These are phyloP conservation scores for Penicillium psychrosexuale DNA, from an alignment of 2,329 filamentous ascomycete species.

Conservation along the genomic window DNA sequence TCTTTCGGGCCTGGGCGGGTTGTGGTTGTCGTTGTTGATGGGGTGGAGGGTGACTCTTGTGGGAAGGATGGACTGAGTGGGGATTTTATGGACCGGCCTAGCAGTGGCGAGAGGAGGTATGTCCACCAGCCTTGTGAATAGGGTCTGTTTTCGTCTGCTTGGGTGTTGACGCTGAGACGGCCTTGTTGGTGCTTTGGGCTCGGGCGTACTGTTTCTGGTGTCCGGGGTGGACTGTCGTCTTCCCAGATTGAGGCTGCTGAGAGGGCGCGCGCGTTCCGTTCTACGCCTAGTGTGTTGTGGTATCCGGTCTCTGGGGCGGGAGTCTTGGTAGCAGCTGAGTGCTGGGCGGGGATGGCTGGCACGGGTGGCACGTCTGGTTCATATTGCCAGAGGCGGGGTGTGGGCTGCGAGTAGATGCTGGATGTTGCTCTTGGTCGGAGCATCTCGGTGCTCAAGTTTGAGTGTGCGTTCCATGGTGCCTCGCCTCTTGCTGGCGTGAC, in stretches of 20 bases:
- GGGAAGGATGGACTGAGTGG: slow-evolving; percentile 26
- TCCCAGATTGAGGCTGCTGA: slow-evolving; percentile 41
- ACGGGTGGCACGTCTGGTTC: slow-evolving; percentile 39
- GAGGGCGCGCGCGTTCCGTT: slow-evolving; percentile 20
- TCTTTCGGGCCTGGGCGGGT: slow-evolving; percentile 17
- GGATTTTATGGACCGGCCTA: slow-evolving; percentile 30
- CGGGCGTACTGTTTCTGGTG: slow-evolving; percentile 7
- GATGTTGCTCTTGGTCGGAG: slow-evolving; percentile 36
- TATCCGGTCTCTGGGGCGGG: slow-evolving; percentile 5
- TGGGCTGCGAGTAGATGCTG: slow-evolving; percentile 46
- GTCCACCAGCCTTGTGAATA: slow-evolving; percentile 52
- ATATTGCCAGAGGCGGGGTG: slow-evolving; percentile 27
- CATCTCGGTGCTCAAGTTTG: slow-evolving; percentile 23
- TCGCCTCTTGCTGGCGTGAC: slow-evolving; percentile 46
- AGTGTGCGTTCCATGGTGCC: slow-evolving; percentile 31
- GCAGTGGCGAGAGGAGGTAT: slow-evolving; percentile 45
- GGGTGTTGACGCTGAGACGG: slow-evolving; percentile 35
- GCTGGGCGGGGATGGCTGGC: slow-evolving; percentile 39
- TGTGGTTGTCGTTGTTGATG: not conserved
- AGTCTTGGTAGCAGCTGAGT: slow-evolving; percentile 20
- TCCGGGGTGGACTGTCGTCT: slow-evolving; percentile 25
- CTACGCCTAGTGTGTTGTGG: slow-evolving; percentile 1
- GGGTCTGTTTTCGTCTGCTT: slow-evolving; percentile 32
- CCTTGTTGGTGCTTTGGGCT: slow-evolving; percentile 14
- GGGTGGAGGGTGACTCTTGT: not conserved